These are phyloP conservation scores for Panicum hallii DNA, from an alignment of 202 grass and related monocot species.

Conservation along the genomic window DNA sequence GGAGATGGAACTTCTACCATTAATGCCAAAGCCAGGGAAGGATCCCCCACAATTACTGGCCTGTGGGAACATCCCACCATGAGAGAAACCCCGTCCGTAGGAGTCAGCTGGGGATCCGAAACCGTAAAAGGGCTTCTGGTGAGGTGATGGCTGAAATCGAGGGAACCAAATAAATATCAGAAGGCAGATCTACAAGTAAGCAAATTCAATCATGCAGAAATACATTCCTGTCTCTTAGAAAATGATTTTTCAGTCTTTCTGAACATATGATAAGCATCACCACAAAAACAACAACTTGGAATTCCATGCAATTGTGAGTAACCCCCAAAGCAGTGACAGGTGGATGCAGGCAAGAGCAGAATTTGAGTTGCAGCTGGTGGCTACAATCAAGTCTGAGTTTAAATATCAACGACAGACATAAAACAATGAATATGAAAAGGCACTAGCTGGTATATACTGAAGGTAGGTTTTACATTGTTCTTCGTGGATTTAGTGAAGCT, in stretches of 20 bases:
- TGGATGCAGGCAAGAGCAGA: conserved; percentile 7
- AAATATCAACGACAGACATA: conserved; percentile 19
- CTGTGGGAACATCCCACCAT: conserved; percentile 60
- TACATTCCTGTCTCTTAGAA: conserved; percentile 1
- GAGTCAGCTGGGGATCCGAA: conserved; percentile 68
- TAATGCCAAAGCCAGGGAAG: conserved; percentile 58
- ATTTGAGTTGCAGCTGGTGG: neutral
- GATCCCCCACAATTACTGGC: conserved; percentile 60
- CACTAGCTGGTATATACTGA: neutral
- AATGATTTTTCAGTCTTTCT: conserved; percentile 17
- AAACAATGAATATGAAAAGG: neutral
- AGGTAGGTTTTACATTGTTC: conserved; percentile 9
- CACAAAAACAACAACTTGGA: conserved; percentile 18
- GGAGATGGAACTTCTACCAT: conserved; percentile 57
- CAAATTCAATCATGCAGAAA: neutral
- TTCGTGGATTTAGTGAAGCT: neutral
- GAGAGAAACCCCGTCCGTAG: conserved; percentile 60
- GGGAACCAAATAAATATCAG: conserved; percentile 26
- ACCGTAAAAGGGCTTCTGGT: conserved; percentile 77
- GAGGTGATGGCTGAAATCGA: conserved; percentile 52
- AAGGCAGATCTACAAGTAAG: conserved; percentile 32
- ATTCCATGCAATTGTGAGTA: conserved; percentile 24
- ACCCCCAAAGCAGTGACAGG: neutral
- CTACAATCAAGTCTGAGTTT: conserved; percentile 5
- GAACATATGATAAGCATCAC: neutral